Base-by-base conservation (phyloP, 495 filamentous ascomycete species). In the Neurospora sp. region DNA sequence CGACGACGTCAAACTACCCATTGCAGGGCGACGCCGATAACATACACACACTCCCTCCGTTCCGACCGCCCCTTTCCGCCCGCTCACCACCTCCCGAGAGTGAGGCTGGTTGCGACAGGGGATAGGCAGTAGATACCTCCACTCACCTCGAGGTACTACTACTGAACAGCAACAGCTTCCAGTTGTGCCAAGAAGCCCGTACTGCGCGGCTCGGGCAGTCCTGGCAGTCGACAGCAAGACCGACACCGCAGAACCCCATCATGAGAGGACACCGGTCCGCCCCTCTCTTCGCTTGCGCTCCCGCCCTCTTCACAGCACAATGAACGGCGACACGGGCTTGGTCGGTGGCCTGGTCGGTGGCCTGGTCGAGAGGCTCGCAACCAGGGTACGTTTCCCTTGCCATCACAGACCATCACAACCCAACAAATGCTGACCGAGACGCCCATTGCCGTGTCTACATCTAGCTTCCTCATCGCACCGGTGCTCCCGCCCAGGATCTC, bases 391-490 rank as follows among this genome's bases (percentile, higher is more conserved):
- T 78, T 41, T 39, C 62, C 37, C 39, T 72, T 41, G 42, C 71
- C 69, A 27, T 48, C 2, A 39, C 39, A 54, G 41, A 14, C 20
- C 27, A 8, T 74, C 46, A 44, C 72, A 39, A 11, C 18, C 39
- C 9, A 12, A 16, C 14, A 27, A 38, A 1, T 40, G 27, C 54
- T 66, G 48, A 59, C 48, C 23, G 48, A 31, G 23, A 59, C 46
- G 10, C 73, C 54, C 39, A 20, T 73, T 35, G 69, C 37, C 59
- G 37, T 41, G 27, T 2, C 20, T 4, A 5, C 20, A 35, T 69
- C 23, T 79, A 91, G 89, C 87, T 91, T 73, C 89, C 89, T 44
- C 88, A 89, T 79, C 86, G 88, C 73, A 90, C 89, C 72, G 89
- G 89, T 76, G 88, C 85, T 77, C 82, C 85, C 62, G 81, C 83